Conservation (phyloP, 257 asterid genomes). For the Prunella vulgaris region DNA sequence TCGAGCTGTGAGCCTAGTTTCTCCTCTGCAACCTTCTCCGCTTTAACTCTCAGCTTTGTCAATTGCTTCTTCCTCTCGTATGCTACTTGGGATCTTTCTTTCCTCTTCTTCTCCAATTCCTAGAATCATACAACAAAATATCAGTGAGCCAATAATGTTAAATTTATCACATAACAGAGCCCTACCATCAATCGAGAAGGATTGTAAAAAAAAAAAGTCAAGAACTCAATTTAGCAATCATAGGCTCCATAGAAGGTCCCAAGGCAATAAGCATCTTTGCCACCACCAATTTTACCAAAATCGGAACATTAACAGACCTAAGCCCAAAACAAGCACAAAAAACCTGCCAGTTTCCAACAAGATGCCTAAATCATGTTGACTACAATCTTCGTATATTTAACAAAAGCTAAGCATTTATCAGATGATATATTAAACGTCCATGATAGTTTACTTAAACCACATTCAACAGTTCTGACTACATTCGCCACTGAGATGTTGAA, state of each 20-base stretch:
- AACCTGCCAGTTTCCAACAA: too few species aligned
- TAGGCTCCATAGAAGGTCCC: too few species aligned
- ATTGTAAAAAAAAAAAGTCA: neutral
- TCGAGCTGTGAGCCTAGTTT: conserved; percentile 75
- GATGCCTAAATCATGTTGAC: too few species aligned
- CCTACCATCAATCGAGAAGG: neutral
- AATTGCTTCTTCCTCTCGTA: conserved; percentile 86
- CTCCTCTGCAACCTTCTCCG: conserved; percentile 77
- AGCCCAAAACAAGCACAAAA: too few species aligned
- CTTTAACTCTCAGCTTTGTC: conserved; percentile 58
- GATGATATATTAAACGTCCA: neutral
- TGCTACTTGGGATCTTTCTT: conserved; percentile 65
- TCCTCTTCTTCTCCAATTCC: conserved; percentile 94
- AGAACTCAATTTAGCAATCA: neutral
- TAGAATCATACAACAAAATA: neutral
- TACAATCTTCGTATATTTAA: neutral
- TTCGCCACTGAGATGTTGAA: neutral
- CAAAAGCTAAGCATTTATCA: neutral
- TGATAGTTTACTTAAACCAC: neutral
- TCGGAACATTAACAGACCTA: too few species aligned
- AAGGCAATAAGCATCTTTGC: too few species aligned
- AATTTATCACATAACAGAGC: neutral
- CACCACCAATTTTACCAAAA: too few species aligned
- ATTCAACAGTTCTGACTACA: neutral
- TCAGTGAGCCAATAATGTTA: neutral